These are phyloP conservation scores for Colletotrichum caudatum DNA, from an alignment of 2,329 filamentous ascomycete genomes.

Conservation along the genomic window DNA sequence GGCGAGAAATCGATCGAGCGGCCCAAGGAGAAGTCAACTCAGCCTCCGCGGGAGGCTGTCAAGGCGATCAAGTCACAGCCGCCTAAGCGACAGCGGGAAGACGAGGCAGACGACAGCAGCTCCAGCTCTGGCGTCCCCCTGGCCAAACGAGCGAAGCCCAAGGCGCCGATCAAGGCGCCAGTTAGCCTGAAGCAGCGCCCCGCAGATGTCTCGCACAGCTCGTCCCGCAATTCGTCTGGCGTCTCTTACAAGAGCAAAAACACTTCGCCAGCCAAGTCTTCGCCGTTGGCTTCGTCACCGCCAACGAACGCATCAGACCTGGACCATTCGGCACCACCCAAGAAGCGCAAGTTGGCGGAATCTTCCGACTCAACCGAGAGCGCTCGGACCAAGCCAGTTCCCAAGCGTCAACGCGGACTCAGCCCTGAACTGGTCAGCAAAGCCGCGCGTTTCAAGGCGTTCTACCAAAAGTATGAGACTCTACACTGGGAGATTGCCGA, in stretches of 20 bases:
- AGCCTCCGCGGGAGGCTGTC: constrained; percentile 47
- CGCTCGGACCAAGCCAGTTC: constrained; percentile 40
- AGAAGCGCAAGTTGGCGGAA: constrained; percentile 59
- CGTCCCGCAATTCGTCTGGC: constrained; percentile 56
- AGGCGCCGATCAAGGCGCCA: constrained; percentile 53
- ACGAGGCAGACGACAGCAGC: constrained; percentile 64
- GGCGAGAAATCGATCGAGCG: constrained; percentile 41
- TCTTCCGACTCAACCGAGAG: constrained; percentile 40
- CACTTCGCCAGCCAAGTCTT: constrained; percentile 72
- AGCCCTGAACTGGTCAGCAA: constrained; percentile 64
- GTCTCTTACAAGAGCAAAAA: constrained; percentile 56
- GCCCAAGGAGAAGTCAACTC: constrained; percentile 45
- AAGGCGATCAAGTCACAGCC: constrained; percentile 49
- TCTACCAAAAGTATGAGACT: constrained; percentile 67
- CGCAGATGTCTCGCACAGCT: constrained; percentile 63
- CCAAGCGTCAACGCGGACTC: constrained; percentile 55
- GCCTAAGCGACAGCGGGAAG: constrained; percentile 65
- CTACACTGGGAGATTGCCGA: constrained; percentile 67
- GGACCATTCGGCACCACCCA: constrained; percentile 57
- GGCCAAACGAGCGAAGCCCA: constrained; percentile 68
- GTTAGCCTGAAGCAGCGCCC: constrained; percentile 57
- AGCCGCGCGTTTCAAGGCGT: constrained; percentile 67
- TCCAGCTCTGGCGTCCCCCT: constrained; percentile 71
- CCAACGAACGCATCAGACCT: constrained; percentile 75
- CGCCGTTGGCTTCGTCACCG: constrained; percentile 73